These are phyloP conservation scores for Epithele typhae DNA, from an alignment of 768 basidiomycete species.

Conservation along the genomic window DNA sequence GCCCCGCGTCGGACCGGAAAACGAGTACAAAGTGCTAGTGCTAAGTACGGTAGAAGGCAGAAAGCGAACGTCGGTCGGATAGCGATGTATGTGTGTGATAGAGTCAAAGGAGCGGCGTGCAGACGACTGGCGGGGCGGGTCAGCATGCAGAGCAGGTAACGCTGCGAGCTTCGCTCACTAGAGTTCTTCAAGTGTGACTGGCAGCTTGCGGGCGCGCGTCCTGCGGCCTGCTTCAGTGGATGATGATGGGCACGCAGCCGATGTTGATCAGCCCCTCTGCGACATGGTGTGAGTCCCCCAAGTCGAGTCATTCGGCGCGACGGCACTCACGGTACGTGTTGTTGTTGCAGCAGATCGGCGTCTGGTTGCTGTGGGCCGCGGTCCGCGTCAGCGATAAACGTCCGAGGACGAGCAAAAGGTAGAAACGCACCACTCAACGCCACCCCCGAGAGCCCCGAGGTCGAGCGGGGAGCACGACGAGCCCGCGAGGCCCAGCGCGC, in stretches of 20 bases:
- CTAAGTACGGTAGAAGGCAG: not conserved
- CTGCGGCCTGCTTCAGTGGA: slow-evolving; percentile 4
- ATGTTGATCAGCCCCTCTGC: slow-evolving; percentile 24
- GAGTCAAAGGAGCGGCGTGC: too few species aligned
- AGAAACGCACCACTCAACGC: slow-evolving; percentile 19
- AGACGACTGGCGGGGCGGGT: not conserved
- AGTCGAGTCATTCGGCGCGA: not conserved
- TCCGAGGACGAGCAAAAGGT: not conserved
- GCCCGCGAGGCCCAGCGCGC: slow-evolving; percentile 16
- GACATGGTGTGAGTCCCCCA: not conserved
- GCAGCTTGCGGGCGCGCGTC: too few species aligned
- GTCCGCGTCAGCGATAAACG: not conserved
- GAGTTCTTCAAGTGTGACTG: slow-evolving; percentile 1
- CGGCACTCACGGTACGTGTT: slow-evolving; percentile 20
- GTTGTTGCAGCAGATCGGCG: slow-evolving; percentile 26
- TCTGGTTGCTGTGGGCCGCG: slow-evolving; percentile 6
- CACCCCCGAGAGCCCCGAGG: slow-evolving; percentile 15
- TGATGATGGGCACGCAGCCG: slow-evolving; percentile 22
- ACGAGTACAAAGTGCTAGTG: not conserved
- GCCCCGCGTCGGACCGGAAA: not conserved
- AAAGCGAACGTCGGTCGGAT: not conserved
- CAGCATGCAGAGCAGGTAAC: too few species aligned
- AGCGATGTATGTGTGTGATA: slow-evolving; percentile 3
- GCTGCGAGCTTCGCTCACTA: not conserved
- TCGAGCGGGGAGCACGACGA: slow-evolving; percentile 15